Evolutionary conservation across 768 basidiomycete species (phyloP), one percentile per base, ranked within the genome.

Genomic region (Leccinellum albellum): DNA sequence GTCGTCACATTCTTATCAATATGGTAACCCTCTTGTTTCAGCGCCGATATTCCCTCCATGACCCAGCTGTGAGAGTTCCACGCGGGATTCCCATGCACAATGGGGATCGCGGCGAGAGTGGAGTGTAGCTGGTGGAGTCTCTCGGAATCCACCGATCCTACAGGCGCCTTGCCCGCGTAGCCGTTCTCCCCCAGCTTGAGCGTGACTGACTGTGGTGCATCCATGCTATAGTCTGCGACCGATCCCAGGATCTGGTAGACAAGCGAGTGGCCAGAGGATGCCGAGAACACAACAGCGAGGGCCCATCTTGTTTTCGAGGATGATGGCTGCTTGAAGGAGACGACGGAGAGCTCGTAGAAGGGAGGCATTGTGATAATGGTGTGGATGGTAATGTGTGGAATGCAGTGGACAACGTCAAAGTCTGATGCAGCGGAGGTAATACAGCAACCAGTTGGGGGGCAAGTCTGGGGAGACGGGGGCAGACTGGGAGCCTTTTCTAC

Each of bases 141-240:
- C 53, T 72, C 70, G 9, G 71, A 61, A 53, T 72, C 70, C 15
- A 64, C 72, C 2, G 49, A 13, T 17, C 70, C 70, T 26, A 72
- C 60, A 4, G 64, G 52, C 35, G 26, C 17, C 51, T 59, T 73
- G 47, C 62, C 53, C 54, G 51, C 6, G 35, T 71, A 71, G 20
- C 60, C 68, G 32, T 63, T 69, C 46, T 71, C 70, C 35, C 71
- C 71, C 44, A 54, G 62, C 49, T 66, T 67, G 6, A 72, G 62
- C 0, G 72, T 68, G 58, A 73, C 70, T 1, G 70, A 72, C 56
- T 72, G 70, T 1, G 70, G 70, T 1, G 61, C 72, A 17, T 73
- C 72, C 3, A 72, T 59, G 26, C 61, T 57, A 50, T 68, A 73
- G 62, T 72, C 66, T 37, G 62, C n/a, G 24, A 54, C 17, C 0